phyloP scores from a whole-genome alignment of 192 early-diverging fungal species.

The Cladochytrium replicatum region DNA sequence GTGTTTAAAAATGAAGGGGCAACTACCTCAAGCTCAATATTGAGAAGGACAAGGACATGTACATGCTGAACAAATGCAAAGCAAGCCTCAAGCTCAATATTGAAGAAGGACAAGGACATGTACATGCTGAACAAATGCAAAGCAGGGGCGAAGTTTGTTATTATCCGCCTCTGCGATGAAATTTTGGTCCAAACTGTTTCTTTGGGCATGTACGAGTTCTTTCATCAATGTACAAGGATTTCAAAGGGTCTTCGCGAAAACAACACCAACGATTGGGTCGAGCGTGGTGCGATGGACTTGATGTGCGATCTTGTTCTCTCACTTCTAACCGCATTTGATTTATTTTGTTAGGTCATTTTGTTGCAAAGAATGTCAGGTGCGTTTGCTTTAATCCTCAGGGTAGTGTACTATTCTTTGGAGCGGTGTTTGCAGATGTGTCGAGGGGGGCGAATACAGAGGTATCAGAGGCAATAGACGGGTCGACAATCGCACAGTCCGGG shows the following conservation, averaged over 20 bases:
- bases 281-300: background rate
- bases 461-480: too few relatives aligned
- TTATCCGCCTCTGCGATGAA: constrained; percentile 93
- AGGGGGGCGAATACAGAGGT: too few relatives aligned
- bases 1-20: constrained; percentile 78
- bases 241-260: constrained; percentile 65
- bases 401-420: too few relatives aligned
- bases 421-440: too few relatives aligned
- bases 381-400: too few relatives aligned
- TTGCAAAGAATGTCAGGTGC: constrained; percentile 77
- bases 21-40: constrained; percentile 64
- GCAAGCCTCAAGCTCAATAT: constrained; percentile 67
- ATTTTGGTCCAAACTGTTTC: constrained; percentile 84
- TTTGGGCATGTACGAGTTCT: constrained; percentile 94
- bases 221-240: constrained; percentile 88
- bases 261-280: too few relatives aligned
- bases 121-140: constrained; percentile 93
- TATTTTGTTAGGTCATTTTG: too few relatives aligned
- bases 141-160: constrained; percentile 63
- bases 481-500: constrained; percentile 68
- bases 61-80: constrained; percentile 88
- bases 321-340: too few relatives aligned
- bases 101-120: constrained; percentile 84
- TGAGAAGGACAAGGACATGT: constrained; percentile 87
- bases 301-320: too few relatives aligned